phyloP scores from a whole-genome alignment of 306 rosid genomes.

The Luffa acutangula region DNA sequence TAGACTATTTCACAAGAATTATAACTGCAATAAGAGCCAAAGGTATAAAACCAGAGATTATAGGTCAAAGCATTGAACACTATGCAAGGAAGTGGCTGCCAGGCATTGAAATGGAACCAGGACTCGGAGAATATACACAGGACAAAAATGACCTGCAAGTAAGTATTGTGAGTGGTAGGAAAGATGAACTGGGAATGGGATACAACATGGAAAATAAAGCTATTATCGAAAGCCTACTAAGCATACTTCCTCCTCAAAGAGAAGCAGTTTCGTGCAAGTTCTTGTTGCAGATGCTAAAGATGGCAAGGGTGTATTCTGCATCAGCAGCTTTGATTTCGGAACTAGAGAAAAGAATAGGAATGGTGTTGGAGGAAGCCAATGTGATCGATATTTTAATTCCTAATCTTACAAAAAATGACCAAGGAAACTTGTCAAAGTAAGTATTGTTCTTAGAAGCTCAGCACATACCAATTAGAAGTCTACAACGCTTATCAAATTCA shows the following conservation, averaged over 20 bases:
- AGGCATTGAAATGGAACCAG: slow-evolving; percentile 55
- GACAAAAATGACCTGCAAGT: slow-evolving; percentile 53
- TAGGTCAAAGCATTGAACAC: slow-evolving; percentile 65
- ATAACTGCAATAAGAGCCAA: slow-evolving; percentile 58
- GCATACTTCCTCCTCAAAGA: slow-evolving; percentile 67
- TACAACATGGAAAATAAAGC: slow-evolving; percentile 59
- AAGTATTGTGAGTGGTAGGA: slow-evolving; percentile 36
- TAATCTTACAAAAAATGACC: slow-evolving; percentile 48
- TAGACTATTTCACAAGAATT: slow-evolving; percentile 61
- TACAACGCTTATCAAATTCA: slow-evolving; percentile 8
- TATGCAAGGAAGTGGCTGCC: slow-evolving; percentile 72
- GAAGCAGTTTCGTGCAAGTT: slow-evolving; percentile 81
- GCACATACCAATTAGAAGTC: neutral
- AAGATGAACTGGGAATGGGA: slow-evolving; percentile 32
- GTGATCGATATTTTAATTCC: slow-evolving; percentile 83
- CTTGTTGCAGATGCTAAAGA: slow-evolving; percentile 60
- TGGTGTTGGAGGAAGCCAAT: slow-evolving; percentile 74
- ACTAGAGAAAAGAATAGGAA: slow-evolving; percentile 76
- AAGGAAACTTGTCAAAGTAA: slow-evolving; percentile 43
- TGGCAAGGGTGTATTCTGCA: slow-evolving; percentile 74
- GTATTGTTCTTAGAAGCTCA: slow-evolving; percentile 21
- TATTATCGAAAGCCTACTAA: slow-evolving; percentile 64
- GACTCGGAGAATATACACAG: slow-evolving; percentile 51
- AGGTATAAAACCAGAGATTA: slow-evolving; percentile 46
- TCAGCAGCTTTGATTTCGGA: slow-evolving; percentile 79